phyloP scores from a whole-genome alignment of 257 asterid species.

The Solanum virginianum region DNA sequence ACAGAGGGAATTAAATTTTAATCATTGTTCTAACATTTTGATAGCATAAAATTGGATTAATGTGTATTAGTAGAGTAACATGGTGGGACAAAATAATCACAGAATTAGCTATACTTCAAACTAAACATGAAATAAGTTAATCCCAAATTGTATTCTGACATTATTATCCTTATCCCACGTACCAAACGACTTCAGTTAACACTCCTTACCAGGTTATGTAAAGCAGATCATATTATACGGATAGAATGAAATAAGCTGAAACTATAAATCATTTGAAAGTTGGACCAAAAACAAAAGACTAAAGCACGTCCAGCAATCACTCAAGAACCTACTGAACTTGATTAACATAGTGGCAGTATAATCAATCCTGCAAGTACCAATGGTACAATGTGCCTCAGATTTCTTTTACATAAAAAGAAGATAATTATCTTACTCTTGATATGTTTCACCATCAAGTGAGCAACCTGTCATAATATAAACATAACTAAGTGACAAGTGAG shows the following conservation, averaged over 20 bases:
- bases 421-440: neutral
- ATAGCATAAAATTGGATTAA: neutral
- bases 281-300: neutral
- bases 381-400: neutral
- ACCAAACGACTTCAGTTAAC: neutral
- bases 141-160: neutral
- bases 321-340: neutral
- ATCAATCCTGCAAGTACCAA: neutral
- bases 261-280: neutral
- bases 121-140: neutral
- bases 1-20: neutral
- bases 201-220: neutral
- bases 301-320: neutral
- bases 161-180: neutral
- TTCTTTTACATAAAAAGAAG: neutral
- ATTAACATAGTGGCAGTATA: neutral
- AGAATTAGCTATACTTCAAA: neutral
- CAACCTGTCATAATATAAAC: neutral
- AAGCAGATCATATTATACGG: neutral
- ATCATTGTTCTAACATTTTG: neutral
- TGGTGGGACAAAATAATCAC: neutral
- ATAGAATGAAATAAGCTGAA: neutral
- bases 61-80: neutral
- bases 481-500: neutral
- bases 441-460: neutral